These are phyloP conservation scores for Fusarium tuaranense DNA, from an alignment of 2,329 filamentous ascomycete genomes.

Conservation along the genomic window DNA sequence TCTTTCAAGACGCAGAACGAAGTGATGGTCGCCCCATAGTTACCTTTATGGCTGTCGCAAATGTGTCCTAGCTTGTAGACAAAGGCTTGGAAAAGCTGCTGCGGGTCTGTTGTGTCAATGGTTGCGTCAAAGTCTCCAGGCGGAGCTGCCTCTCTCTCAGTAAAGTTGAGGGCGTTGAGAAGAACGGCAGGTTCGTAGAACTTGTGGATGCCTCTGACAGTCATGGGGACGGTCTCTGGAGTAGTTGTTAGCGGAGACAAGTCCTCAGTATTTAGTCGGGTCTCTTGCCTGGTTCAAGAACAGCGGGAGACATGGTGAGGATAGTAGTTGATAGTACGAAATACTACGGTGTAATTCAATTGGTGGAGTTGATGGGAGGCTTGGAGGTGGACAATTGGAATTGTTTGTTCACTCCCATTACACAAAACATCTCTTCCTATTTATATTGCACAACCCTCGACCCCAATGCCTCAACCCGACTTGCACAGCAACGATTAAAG, in stretches of 20 bases:
- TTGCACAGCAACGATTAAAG: background rate
- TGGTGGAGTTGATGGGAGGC: background rate
- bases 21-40: constrained; percentile 27
- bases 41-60: constrained; percentile 18
- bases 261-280: too few relatives aligned
- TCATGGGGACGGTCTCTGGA: background rate
- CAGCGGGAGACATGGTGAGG: background rate
- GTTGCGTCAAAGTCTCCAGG: background rate
- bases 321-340: background rate
- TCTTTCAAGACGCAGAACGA: constrained; percentile 37
- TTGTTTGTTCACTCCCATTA: background rate
- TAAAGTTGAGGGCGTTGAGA: constrained; percentile 11
- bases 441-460: background rate
- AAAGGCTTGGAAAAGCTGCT: constrained; percentile 20
- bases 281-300: background rate
- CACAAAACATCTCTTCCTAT: background rate
- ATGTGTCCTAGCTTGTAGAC: constrained; percentile 31
- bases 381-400: background rate
- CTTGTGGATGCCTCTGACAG: background rate
- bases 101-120: constrained; percentile 6
- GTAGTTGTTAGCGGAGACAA: background rate
- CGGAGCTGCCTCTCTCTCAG: background rate
- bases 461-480: background rate
- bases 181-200: constrained; percentile 27
- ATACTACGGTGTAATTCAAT: background rate